A percentile compares a stretch with the other conserved stretches of the same genome.
Conservation (phyloP, 2,329 filamentous ascomycete species). For the Colletotrichum higginsianum region DNA sequence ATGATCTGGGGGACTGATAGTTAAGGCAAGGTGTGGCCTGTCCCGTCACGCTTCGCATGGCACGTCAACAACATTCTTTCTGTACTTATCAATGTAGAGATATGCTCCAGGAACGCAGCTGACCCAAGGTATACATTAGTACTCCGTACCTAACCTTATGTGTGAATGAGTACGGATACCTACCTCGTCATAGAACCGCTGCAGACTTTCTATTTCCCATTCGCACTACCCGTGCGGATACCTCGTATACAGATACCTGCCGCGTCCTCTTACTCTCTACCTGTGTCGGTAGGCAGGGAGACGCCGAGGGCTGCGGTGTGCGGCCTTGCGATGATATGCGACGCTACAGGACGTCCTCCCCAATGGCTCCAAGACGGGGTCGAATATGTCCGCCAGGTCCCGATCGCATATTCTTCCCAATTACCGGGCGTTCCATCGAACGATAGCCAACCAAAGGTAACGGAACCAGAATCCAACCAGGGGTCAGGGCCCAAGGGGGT, state of each 20-base stretch:
- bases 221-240: neutral
- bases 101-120: neutral
- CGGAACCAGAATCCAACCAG: neutral
- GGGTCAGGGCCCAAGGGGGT: neutral
- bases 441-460: slow-evolving; percentile 13
- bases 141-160: neutral
- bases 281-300: neutral
- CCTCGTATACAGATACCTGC: neutral
- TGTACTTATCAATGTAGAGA: neutral
- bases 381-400: slow-evolving; percentile 4
- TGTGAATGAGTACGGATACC: neutral
- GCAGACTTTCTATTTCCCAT: neutral
- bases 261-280: neutral
- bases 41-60: slow-evolving; percentile 20
- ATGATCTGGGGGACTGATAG: slow-evolving; percentile 21
- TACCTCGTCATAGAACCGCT: neutral
- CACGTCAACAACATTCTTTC: slow-evolving; percentile 19
- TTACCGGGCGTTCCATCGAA: slow-evolving; percentile 31
- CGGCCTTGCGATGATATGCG: slow-evolving; percentile 14
- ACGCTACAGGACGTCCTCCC: slow-evolving; percentile 2
- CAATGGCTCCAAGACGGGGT: slow-evolving; percentile 2
- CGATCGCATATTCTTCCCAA: slow-evolving; percentile 29
- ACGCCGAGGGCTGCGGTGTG: slow-evolving; percentile 7
- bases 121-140: too few relatives aligned
- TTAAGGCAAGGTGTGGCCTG: slow-evolving; percentile 10